Evolutionary conservation across 106 monocot genomes (phyloP).

Genomic region (Xerophyta viscosa): DNA sequence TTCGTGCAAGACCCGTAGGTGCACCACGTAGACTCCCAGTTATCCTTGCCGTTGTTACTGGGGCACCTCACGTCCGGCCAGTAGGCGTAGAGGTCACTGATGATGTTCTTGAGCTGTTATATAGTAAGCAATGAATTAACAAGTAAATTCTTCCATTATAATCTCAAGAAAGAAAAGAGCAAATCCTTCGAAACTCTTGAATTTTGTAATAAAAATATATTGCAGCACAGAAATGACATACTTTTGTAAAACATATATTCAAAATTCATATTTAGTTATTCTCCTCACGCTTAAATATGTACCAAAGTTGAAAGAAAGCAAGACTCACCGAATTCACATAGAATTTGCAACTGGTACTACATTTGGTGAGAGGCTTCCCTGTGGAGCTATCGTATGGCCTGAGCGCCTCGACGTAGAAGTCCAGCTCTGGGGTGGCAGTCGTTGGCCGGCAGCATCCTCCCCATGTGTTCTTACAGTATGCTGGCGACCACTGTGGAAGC

Average conservation of each 20-base stretch:
- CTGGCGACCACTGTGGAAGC: slow-evolving; percentile 15
- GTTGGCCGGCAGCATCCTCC: slow-evolving; percentile 8
- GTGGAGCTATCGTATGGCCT: slow-evolving; percentile 13
- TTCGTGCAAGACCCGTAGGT: slow-evolving; percentile 17
- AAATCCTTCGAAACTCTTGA: no score
- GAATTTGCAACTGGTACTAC: slow-evolving; percentile 5
- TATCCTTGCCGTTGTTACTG: slow-evolving; percentile 10
- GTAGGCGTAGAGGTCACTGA: slow-evolving; percentile 15
- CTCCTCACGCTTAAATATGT: no score
- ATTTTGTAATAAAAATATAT: no score
- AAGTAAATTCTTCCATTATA: no score
- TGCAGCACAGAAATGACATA: no score
- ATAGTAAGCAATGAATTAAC: no score
- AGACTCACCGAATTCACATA: not conserved
- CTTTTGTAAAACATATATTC: no score
- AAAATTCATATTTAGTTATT: no score
- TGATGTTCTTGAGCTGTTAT: slow-evolving; percentile 7
- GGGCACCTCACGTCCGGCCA: slow-evolving; percentile 24
- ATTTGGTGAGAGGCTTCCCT: slow-evolving; percentile 9
- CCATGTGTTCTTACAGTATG: not conserved
- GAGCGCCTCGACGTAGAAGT: slow-evolving; percentile 17
- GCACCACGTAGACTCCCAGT: slow-evolving; percentile 14
- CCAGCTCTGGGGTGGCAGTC: slow-evolving; percentile 11
- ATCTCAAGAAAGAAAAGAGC: no score
- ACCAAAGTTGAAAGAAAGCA: no score